Base-by-base conservation (phyloP, 441 rosid species). In the Croton laevigatus region DNA sequence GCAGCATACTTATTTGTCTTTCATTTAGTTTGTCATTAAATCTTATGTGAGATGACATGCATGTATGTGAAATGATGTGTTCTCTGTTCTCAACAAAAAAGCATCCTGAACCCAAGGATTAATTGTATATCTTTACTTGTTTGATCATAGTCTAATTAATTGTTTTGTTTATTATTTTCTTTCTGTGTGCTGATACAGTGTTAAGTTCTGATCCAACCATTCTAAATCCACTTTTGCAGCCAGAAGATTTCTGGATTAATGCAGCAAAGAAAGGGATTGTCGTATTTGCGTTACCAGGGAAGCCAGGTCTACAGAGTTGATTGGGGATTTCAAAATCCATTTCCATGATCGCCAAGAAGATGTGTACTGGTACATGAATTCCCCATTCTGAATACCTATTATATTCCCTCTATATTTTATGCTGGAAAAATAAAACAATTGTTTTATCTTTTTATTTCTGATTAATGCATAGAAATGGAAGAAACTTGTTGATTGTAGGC, bases 231-330 rank as follows among this genome's bases (percentile, higher is more conserved):
- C 63, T 37, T 78, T 73, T 77, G 44, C 86, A 89, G 98, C 97
- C 98, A 44, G 91, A 91, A 78, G 97, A 93, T 73, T 93, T 89
- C 82, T 89, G 97, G 96, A 83, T 91, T 38, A 91, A 76, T 46
- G 86, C 89, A 59, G 89, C 87, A 44, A 91, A 81, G 79, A 93
- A 89, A 78, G 95, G 94, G 62, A 78, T 88, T 8, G 65, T 88
- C 65, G 89, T 91, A 65, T 93, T 91, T 82, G 97, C 98, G 63
- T 59, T 93, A 66, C 98, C 98, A 12, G 92, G 97, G 48, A 87
- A 93, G 80, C 90, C 97, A 69, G 98, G 97, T 74, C 86, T 93
- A 79, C 97, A 63, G 90, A 89, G 78, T 55, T 93, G 73, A 73
- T 63, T 0, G 96, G 98, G 23, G 96, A 93, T 81, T 89, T 93